Conservation (phyloP, 2,329 filamentous ascomycete species). For the Fusarium palustre region DNA sequence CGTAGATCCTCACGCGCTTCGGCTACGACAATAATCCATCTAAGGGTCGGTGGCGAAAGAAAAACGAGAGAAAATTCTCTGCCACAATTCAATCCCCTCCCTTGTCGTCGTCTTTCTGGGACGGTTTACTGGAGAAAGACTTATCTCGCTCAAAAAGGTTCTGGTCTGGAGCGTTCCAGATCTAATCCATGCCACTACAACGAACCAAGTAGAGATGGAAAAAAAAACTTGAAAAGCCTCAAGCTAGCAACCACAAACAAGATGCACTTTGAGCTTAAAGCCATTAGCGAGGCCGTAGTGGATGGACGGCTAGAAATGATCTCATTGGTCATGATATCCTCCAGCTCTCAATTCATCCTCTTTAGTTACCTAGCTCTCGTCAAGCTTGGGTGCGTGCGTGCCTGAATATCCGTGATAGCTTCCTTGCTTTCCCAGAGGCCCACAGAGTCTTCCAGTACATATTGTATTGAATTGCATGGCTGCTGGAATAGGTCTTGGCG, state of each 20-base stretch:
- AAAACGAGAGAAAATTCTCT: conserved; percentile 10
- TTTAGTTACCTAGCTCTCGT: conserved; percentile 9
- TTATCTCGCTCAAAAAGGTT: conserved; percentile 8
- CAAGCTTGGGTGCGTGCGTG: conserved; percentile 27
- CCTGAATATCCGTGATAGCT: conserved; percentile 33
- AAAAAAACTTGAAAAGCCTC: conserved; percentile 28
- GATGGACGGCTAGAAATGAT: conserved; percentile 13
- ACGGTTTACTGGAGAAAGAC: conserved; percentile 4
- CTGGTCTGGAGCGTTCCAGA: conserved; percentile 43
- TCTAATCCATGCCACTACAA: conserved; percentile 23
- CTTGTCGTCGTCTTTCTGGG: background rate
- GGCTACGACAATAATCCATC: background rate
- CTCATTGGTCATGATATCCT: conserved; percentile 24
- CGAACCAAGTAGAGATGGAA: conserved; percentile 3
- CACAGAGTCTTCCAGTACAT: conserved; percentile 35
- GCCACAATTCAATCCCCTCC: conserved; percentile 11
- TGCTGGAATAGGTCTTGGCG: conserved; percentile 17
- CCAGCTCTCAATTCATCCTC: conserved; percentile 9
- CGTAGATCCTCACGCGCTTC: conserved; percentile 3
- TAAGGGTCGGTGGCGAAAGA: conserved; percentile 6
- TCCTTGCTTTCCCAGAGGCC: conserved; percentile 39
- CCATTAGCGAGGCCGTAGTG: background rate
- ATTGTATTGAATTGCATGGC: background rate
- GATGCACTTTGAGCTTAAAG: conserved; percentile 21
- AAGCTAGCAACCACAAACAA: conserved; percentile 20